Conservation (phyloP, 2,329 filamentous ascomycete genomes). For the Chrysosporium queenslandicum region DNA sequence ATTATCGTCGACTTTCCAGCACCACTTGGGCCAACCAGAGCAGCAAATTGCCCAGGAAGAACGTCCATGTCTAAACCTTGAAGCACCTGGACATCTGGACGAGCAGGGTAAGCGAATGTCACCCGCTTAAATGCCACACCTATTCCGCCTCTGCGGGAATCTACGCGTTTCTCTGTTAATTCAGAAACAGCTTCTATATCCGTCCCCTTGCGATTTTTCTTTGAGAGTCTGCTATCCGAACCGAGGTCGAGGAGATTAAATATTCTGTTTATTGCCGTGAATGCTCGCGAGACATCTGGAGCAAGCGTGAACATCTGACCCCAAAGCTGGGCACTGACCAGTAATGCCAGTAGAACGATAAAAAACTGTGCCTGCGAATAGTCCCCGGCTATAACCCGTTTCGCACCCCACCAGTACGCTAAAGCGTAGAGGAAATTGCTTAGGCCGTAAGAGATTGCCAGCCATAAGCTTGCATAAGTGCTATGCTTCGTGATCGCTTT, state of each 20-base stretch:
- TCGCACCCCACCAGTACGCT: conserved; percentile 71
- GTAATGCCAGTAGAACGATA: conserved; percentile 59
- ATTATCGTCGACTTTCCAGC: conserved; percentile 66
- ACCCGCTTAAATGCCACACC: conserved; percentile 50
- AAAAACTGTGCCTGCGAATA: conserved; percentile 62
- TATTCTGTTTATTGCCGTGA: conserved; percentile 51
- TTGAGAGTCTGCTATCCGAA: conserved; percentile 24
- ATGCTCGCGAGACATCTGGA: conserved; percentile 61
- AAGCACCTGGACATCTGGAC: conserved; percentile 51
- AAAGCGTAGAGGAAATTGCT: conserved; percentile 63
- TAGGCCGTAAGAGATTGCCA: conserved; percentile 37
- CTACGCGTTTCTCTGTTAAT: conserved; percentile 17
- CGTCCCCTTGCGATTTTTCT: neutral
- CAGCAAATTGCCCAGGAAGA: conserved; percentile 33
- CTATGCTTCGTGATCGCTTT: conserved; percentile 43
- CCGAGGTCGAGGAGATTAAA: conserved; percentile 34
- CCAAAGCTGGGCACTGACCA: conserved; percentile 63
- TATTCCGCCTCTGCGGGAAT: conserved; percentile 23
- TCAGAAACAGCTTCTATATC: conserved; percentile 16
- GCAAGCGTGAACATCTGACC: conserved; percentile 66
- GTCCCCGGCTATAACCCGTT: conserved; percentile 55
- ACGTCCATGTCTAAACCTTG: conserved; percentile 48
- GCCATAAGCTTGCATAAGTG: conserved; percentile 38
- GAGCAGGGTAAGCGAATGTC: conserved; percentile 55
- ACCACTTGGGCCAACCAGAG: conserved; percentile 60